Conservation (phyloP, 352 stramenopile species). For the Elongisporangium anandrum region DNA sequence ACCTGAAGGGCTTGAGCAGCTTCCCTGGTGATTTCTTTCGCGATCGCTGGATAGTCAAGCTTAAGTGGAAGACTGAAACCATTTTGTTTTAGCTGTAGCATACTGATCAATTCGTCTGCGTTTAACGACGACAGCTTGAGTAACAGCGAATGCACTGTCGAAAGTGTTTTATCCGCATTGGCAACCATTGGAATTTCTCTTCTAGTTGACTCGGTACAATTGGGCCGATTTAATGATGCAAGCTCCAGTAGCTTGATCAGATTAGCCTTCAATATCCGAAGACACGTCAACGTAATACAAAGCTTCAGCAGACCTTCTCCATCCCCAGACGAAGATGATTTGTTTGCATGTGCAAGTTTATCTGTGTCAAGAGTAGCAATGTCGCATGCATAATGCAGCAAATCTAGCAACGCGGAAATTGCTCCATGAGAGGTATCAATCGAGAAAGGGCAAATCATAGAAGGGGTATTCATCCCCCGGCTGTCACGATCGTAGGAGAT, state of each 20-base stretch:
- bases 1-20: conserved; percentile 44
- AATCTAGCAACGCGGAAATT: conserved; percentile 18
- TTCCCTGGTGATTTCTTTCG: conserved; percentile 26
- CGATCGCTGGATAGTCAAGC: conserved; percentile 6
- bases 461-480: background rate
- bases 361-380: background rate
- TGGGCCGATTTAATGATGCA: background rate
- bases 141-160: background rate
- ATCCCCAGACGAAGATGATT: background rate
- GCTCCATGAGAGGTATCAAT: conserved; percentile 28
- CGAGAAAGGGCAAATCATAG: conserved; percentile 29
- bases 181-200: background rate
- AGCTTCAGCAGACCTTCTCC: conserved; percentile 4
- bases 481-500: background rate
- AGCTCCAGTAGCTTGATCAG: conserved; percentile 16
- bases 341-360: background rate
- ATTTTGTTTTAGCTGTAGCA: background rate
- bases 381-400: conserved; percentile 15
- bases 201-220: background rate
- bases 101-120: background rate
- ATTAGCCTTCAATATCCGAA: conserved; percentile 45
- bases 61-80: background rate
- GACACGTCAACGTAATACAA: conserved; percentile 25
- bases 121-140: background rate
- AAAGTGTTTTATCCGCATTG: background rate